These are phyloP conservation scores for Mycena albidolilacea DNA, from an alignment of 768 basidiomycete genomes.

Conservation along the genomic window DNA sequence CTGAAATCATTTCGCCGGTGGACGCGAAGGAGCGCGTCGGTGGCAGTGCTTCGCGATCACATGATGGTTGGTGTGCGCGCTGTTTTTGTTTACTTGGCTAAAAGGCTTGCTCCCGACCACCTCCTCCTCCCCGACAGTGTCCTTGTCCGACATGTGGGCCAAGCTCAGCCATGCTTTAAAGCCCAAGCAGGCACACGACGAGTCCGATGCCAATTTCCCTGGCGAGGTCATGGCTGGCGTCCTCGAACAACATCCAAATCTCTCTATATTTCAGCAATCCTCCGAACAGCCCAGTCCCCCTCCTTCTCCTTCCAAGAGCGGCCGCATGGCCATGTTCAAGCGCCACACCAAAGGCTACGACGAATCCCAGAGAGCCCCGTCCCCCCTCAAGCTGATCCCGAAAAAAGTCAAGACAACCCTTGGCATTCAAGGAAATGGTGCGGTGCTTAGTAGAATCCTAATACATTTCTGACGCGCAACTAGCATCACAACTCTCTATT, in stretches of 20 bases:
- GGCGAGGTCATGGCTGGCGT: conserved; percentile 66
- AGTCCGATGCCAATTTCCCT: conserved; percentile 39
- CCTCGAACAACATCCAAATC: conserved; percentile 73
- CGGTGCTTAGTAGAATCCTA: conserved; percentile 49
- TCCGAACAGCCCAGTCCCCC: conserved; percentile 59
- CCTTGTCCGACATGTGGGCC: conserved; percentile 38
- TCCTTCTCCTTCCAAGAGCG: conserved; percentile 63
- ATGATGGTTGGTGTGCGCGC: background rate
- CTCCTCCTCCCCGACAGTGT: background rate
- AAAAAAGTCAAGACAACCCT: conserved; percentile 69
- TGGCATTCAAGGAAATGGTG: conserved; percentile 55
- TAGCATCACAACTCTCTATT: conserved; percentile 41
- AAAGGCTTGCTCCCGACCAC: background rate
- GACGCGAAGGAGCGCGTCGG: too few relatives aligned
- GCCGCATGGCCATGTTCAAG: conserved; percentile 68
- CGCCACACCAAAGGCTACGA: conserved; percentile 61
- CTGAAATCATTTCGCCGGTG: conserved; percentile 28
- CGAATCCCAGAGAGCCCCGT: conserved; percentile 54
- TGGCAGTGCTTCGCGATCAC: background rate
- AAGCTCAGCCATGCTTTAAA: conserved; percentile 38
- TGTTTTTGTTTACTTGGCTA: background rate
- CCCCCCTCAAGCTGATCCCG: conserved; percentile 56
- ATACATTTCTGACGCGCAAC: conserved; percentile 37
- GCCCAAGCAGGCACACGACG: conserved; percentile 30
- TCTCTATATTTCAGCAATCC: conserved; percentile 67